Base-by-base conservation (phyloP, 2,329 filamentous ascomycete species). In the Ophiosphaerella narmari region DNA sequence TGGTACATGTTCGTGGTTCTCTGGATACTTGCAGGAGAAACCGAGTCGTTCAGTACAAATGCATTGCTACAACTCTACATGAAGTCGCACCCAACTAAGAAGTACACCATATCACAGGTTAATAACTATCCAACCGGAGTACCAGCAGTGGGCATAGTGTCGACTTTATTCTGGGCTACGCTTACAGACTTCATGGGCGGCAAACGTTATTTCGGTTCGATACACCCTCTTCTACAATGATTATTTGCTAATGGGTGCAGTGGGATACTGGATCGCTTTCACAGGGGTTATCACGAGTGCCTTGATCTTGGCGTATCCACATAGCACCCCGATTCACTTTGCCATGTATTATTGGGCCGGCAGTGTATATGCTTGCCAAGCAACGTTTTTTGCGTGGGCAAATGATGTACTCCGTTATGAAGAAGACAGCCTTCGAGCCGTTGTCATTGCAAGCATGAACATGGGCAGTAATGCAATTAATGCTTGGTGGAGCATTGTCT, bases 351-450 rank as follows among this genome's bases (percentile, higher is more conserved):
- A 89, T 68, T 86, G 83, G 82, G 84, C 86, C 0, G 87, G 87
- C 1, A 76, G 81, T 3, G 84, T 89, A 0, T 90, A 90, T 58
- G 86, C 87, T 0, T 88, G 86, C 61, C 86, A 90, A 69, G 86
- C 87, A 0, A 87, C 84, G 0, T 89, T 90, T 59, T 90, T 90
- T 58, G 87, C 87, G 0, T 90, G 87, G 87, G 87, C 85, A 18
- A 90, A 90, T 59, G 87, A 89, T 60, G 83, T 84, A 2, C 82
- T 88, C 74, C 78, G 84, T 7, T 80, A 82, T 47, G 82, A 88
- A 59, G 82, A 88, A 51, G 80, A 82, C 16, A 79, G 85, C 39
- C 81, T 86, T 57, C 77, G 87, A 4, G 84, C 81, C 2, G 80
- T 90, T 1, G 86, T 90, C 0, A 80, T 90, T 32, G 87, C 86